These are phyloP conservation scores for Strobilomyces confusus DNA, from an alignment of 768 basidiomycete genomes.

Conservation along the genomic window DNA sequence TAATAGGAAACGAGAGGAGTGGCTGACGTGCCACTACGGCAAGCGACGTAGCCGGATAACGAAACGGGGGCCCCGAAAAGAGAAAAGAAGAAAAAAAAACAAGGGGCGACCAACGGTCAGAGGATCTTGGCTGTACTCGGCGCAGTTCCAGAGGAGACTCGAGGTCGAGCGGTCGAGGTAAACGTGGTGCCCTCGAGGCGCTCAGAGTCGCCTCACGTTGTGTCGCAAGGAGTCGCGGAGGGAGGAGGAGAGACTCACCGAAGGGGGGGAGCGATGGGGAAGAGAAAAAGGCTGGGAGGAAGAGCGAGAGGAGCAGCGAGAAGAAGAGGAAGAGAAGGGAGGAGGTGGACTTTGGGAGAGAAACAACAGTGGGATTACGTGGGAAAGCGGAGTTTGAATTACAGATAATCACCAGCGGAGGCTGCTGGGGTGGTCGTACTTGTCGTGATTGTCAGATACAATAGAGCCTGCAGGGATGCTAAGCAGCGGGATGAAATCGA, in stretches of 20 bases:
- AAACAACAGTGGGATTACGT: constrained; percentile 44
- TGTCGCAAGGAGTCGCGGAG: constrained; percentile 4
- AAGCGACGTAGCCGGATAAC: neutral
- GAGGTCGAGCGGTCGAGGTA: constrained; percentile 5
- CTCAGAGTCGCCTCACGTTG: constrained; percentile 10
- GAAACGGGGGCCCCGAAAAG: neutral
- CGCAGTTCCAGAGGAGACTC: neutral
- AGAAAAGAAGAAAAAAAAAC: neutral
- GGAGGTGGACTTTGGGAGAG: constrained; percentile 34
- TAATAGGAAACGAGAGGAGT: constrained; percentile 32
- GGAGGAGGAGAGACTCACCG: constrained; percentile 24
- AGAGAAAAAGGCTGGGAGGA: constrained; percentile 14
- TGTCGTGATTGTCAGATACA: neutral
- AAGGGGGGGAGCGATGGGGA: constrained; percentile 8
- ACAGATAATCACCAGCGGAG: constrained; percentile 9
- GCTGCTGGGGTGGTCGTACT: neutral
- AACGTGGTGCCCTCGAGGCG: constrained; percentile 33
- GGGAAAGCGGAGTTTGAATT: constrained; percentile 47
- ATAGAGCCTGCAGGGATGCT: too few species aligned
- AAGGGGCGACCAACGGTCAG: neutral
- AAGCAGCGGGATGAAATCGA: too few species aligned
- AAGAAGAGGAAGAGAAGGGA: constrained; percentile 28
- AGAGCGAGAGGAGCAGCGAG: constrained; percentile 27
- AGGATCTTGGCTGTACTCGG: constrained; percentile 5
- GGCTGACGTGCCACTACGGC: constrained; percentile 29